Evolutionary conservation across 202 grass and related monocot species (phyloP), one percentile per base, ranked within the genome.

Genomic region (Cymbopogon flexuosus): DNA sequence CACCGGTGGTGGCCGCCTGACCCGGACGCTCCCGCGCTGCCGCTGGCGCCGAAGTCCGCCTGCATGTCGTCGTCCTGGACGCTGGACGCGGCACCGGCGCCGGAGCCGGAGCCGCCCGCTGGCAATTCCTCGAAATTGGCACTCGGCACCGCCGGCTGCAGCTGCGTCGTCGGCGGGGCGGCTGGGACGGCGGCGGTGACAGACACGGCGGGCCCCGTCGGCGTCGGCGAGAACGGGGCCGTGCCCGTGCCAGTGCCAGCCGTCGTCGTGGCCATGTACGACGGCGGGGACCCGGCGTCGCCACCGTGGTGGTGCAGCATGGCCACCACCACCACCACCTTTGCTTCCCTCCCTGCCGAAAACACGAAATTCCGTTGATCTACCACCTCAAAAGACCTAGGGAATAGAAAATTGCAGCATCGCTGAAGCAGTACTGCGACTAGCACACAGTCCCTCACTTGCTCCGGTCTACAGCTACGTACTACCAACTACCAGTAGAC

Each of bases 361-460:
- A 85, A 85, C 83, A 73, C 73, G 51, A 41, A 89, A 85, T 85
- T 85, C 66, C 10, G 72, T 42, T 68, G 83, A 89, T 89, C 87
- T 74, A 61, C 73, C 78, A 61, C 66, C 87, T 52, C 49, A 6
- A 19, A 22, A 31, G 65, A 37, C n/a, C 40, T 62, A 54, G 54
- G 62, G 49, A 37, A 81, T 71, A 81, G 58, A 79, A 84, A 84
- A 84, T 47, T 83, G 83, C 37, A 9, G 82, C 30, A 47, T 37
- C 52, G 67, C 64, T 72, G 47, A 16, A 79, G 58, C 80, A 63
- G 70, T 37, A 24, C 70, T 10, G 47, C 81, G 7, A 15, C 63
- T 61, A 43, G 33, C 67, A 5, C 27, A 43, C 73, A 15, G 34
- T 31, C 27, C 45, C 40, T 27, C 71, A 31, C 30, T 31, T 31